A percentile compares a stretch with the other conserved stretches of the same genome.
Conservation (phyloP, 2,329 filamentous ascomycete genomes). For the Aureobasidium sp. region DNA sequence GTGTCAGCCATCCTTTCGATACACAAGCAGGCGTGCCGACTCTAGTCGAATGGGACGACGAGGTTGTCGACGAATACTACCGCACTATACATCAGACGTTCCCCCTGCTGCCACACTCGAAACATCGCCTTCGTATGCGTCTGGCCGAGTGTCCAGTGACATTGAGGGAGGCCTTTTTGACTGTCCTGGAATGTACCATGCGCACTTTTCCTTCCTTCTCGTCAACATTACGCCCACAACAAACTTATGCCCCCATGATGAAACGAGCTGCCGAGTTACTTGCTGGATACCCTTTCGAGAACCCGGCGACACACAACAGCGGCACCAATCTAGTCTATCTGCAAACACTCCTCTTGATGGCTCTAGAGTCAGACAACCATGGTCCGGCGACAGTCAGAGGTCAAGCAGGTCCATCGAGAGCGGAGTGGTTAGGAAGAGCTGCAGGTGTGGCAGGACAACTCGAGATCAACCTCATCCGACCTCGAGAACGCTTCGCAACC, state of each 20-base stretch:
- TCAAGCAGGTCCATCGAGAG: slow-evolving; percentile 42
- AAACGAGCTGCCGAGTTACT: slow-evolving; percentile 40
- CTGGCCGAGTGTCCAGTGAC: slow-evolving; percentile 50
- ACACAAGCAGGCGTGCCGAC: slow-evolving; percentile 19
- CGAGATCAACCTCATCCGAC: slow-evolving; percentile 50
- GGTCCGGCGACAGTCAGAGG: slow-evolving; percentile 42
- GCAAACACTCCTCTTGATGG: slow-evolving; percentile 60
- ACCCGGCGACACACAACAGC: slow-evolving; percentile 33
- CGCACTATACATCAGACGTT: slow-evolving; percentile 59
- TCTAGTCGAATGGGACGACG: slow-evolving; percentile 41
- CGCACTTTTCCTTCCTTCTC: slow-evolving; percentile 42
- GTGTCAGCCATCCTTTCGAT: slow-evolving; percentile 26
- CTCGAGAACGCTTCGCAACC: slow-evolving; percentile 33
- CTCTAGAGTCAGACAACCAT: slow-evolving; percentile 57
- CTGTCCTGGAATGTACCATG: slow-evolving; percentile 55
- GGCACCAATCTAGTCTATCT: slow-evolving; percentile 50
- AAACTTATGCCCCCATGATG: slow-evolving; percentile 30
- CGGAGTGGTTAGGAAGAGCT: slow-evolving; percentile 56
- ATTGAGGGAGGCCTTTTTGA: slow-evolving; percentile 58
- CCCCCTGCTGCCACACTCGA: slow-evolving; percentile 56
- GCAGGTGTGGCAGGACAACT: slow-evolving; percentile 60
- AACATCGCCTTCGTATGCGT: slow-evolving; percentile 49
- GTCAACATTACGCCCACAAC: slow-evolving; percentile 31
- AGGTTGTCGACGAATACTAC: slow-evolving; percentile 49
- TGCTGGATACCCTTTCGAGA: slow-evolving; percentile 40